Evolutionary conservation across 805 yeast genomes (phyloP).

Genomic region (Metschnikowia picachoensis): DNA sequence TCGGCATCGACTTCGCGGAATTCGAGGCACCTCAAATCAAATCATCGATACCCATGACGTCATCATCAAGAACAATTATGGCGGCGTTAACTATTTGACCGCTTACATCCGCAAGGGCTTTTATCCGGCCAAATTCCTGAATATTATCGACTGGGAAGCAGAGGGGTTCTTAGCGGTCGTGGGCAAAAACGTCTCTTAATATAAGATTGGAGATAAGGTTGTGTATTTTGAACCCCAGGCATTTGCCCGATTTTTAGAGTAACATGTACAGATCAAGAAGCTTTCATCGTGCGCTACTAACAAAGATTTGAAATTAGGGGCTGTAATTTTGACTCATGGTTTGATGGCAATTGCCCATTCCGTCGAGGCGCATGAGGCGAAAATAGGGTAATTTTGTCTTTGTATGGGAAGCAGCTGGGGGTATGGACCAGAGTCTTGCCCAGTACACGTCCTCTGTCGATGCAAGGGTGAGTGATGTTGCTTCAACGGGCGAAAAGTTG

Average conservation of each 20-base stretch:
- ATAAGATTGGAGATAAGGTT: slow-evolving; percentile 66
- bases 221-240: slow-evolving; percentile 49
- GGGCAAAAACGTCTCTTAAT: slow-evolving; percentile 54
- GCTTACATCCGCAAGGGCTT: slow-evolving; percentile 76
- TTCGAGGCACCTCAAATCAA: slow-evolving; percentile 51
- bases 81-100: slow-evolving; percentile 83
- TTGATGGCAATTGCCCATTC: slow-evolving; percentile 74
- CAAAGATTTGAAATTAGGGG: slow-evolving; percentile 50
- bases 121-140: slow-evolving; percentile 60
- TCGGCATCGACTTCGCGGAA: slow-evolving; percentile 54
- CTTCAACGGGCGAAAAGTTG: slow-evolving; percentile 73
- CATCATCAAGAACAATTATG: slow-evolving; percentile 65
- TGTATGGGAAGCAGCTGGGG: slow-evolving; percentile 95
- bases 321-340: slow-evolving; percentile 65
- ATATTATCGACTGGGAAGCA: slow-evolving; percentile 68
- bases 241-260: slow-evolving; percentile 62
- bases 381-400: slow-evolving; percentile 68
- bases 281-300: slow-evolving; percentile 47
- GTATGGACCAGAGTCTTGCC: slow-evolving; percentile 71
- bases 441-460: slow-evolving; percentile 64
- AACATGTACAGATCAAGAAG: slow-evolving; percentile 15
- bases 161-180: slow-evolving; percentile 63
- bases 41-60: slow-evolving; percentile 45
- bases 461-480: slow-evolving; percentile 80
- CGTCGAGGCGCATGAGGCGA: slow-evolving; percentile 59